phyloP scores from a whole-genome alignment of 768 basidiomycete genomes.

The Lactarius psammicola region DNA sequence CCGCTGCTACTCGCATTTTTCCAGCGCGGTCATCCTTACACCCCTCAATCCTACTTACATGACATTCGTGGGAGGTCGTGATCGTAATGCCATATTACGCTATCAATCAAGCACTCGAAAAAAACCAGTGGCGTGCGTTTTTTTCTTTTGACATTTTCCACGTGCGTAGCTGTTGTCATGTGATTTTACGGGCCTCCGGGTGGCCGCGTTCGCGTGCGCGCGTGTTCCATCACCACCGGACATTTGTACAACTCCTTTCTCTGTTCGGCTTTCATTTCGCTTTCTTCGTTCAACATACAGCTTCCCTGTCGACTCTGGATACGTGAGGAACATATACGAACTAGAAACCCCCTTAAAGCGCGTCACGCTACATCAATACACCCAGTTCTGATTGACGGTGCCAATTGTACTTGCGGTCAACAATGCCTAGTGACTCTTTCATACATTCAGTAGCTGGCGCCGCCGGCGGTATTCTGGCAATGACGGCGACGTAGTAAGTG shows the following conservation, averaged over 20 bases:
- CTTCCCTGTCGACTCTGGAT: neutral
- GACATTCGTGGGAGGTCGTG: neutral
- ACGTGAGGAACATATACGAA: neutral
- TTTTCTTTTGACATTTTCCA: neutral
- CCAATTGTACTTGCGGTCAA: neutral
- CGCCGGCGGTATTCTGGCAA: slow-evolving; percentile 84
- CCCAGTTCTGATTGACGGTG: neutral
- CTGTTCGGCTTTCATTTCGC: neutral
- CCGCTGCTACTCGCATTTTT: neutral
- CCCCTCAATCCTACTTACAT: neutral
- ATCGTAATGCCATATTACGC: neutral
- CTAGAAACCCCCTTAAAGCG: neutral
- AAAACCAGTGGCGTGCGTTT: neutral
- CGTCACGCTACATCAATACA: neutral
- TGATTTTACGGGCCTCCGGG: neutral
- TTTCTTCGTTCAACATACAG: neutral
- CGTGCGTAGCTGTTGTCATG: neutral
- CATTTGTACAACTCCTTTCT: neutral
- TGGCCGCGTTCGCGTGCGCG: neutral
- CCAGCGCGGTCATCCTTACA: neutral
- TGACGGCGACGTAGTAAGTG: slow-evolving; percentile 83
- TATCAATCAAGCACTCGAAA: too few relatives aligned
- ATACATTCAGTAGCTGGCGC: slow-evolving; percentile 90
- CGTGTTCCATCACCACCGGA: neutral
- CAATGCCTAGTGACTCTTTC: slow-evolving; percentile 57